phyloP scores from a whole-genome alignment of 2,329 filamentous ascomycete genomes.

The Trichoderma afroharzianum region DNA sequence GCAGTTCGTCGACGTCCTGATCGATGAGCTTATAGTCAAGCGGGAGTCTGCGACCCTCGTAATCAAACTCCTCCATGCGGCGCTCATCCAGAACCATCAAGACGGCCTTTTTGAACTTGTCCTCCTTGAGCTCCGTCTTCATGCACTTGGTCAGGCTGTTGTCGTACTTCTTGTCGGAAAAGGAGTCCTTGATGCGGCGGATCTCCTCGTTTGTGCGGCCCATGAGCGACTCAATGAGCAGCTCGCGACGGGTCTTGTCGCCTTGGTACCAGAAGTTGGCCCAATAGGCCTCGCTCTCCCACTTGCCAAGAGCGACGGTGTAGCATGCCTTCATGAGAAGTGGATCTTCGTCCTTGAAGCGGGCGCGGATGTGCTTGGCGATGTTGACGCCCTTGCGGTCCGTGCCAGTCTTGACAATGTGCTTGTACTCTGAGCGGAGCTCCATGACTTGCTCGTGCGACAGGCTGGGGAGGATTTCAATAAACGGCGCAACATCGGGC shows the following conservation, averaged over 20 bases:
- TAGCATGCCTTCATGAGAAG: slow-evolving; percentile 90
- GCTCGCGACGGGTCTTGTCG: slow-evolving; percentile 76
- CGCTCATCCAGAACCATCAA: slow-evolving; percentile 77
- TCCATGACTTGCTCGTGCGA: slow-evolving; percentile 85
- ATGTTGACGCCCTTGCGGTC: slow-evolving; percentile 77
- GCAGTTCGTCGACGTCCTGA: slow-evolving; percentile 69
- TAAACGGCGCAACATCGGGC: slow-evolving; percentile 67
- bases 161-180: slow-evolving; percentile 86
- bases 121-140: slow-evolving; percentile 86
- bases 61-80: slow-evolving; percentile 77
- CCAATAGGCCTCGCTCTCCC: slow-evolving; percentile 96
- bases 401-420: slow-evolving; percentile 72
- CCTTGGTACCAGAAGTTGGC: slow-evolving; percentile 97
- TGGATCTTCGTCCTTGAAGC: slow-evolving; percentile 68
- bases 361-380: slow-evolving; percentile 76
- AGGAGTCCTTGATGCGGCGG: slow-evolving; percentile 77
- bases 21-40: slow-evolving; percentile 60
- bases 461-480: slow-evolving; percentile 79
- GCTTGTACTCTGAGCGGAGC: slow-evolving; percentile 86
- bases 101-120: slow-evolving; percentile 92
- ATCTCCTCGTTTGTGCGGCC: slow-evolving; percentile 88
- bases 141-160: slow-evolving; percentile 81
- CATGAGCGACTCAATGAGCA: slow-evolving; percentile 91
- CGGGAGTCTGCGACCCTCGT: slow-evolving; percentile 54
- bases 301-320: slow-evolving; percentile 80